phyloP scores from a whole-genome alignment of 306 rosid genomes.

The Begonia loranthoides region DNA sequence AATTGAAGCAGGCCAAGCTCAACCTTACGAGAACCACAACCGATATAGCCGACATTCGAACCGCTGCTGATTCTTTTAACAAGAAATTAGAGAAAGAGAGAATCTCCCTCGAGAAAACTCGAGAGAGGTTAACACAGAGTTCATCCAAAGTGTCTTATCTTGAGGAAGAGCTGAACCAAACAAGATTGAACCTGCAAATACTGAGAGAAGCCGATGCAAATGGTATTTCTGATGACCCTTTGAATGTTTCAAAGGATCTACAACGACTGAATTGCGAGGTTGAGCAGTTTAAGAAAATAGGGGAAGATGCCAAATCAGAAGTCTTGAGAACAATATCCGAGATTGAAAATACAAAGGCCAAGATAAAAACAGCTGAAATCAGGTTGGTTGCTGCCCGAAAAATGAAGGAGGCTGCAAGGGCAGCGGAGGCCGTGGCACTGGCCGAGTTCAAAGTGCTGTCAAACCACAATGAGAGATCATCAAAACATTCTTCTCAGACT shows the following conservation, averaged over 20 bases:
- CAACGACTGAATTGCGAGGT: constrained; percentile 52
- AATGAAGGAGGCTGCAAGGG: constrained; percentile 92
- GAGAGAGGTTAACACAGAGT: constrained; percentile 49
- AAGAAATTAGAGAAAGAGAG: constrained; percentile 78
- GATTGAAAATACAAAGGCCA: constrained; percentile 64
- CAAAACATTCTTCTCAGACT: constrained; percentile 20
- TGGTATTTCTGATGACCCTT: constrained; percentile 26
- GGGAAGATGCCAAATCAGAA: constrained; percentile 59
- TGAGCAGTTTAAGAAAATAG: constrained; percentile 56
- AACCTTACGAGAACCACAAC: constrained; percentile 59
- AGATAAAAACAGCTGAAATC: constrained; percentile 65
- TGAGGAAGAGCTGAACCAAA: constrained; percentile 72
- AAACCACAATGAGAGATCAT: constrained; percentile 17
- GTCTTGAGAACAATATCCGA: constrained; percentile 46
- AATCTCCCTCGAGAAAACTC: constrained; percentile 57
- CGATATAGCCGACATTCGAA: constrained; percentile 70
- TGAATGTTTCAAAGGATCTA: constrained; percentile 53
- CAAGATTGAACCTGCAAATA: constrained; percentile 46
- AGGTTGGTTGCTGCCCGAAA: constrained; percentile 78
- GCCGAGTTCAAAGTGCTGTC: constrained; percentile 67
- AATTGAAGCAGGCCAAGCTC: constrained; percentile 76
- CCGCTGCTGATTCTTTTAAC: constrained; percentile 47
- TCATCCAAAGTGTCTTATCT: constrained; percentile 51
- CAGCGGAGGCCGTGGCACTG: constrained; percentile 66
- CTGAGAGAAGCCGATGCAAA: constrained; percentile 43